These are phyloP conservation scores for Diaporthe helianthi DNA, from an alignment of 2,329 filamentous ascomycete species.

Conservation along the genomic window DNA sequence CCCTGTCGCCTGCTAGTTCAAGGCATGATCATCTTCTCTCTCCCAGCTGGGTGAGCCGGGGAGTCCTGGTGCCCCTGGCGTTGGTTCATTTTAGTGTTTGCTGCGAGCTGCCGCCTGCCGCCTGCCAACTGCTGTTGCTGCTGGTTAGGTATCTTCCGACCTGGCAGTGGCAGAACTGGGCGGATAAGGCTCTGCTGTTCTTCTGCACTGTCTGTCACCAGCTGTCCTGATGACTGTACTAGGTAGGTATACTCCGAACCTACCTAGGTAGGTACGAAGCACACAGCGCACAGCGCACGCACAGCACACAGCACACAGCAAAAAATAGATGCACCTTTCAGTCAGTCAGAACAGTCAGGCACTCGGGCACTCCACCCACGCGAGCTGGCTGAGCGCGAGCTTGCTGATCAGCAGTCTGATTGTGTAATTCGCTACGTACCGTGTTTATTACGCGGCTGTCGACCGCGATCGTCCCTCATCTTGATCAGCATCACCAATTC, in stretches of 20 bases:
- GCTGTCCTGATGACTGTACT: no score
- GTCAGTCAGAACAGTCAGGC: neutral
- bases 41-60: neutral
- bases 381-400: constrained; percentile 3
- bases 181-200: constrained; percentile 1
- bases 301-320: no score
- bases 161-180: neutral
- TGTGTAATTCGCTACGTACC: neutral
- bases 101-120: constrained; percentile 15
- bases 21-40: constrained; percentile 25
- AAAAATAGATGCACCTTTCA: constrained; percentile 6
- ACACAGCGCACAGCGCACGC: neutral
- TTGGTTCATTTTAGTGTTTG: neutral
- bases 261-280: neutral
- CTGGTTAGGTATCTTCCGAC: constrained; percentile 23
- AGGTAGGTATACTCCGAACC: neutral
- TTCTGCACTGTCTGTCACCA: no score
- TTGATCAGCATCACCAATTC: constrained; percentile 11
- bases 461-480: constrained; percentile 12
- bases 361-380: constrained; percentile 14
- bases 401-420: no score
- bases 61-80: neutral
- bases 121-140: constrained; percentile 17
- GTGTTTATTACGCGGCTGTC: constrained; percentile 4
- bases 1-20: constrained; percentile 16